Evolutionary conservation across 805 yeast genomes (phyloP).

Genomic region (Zygosaccharomyces siamensis): DNA sequence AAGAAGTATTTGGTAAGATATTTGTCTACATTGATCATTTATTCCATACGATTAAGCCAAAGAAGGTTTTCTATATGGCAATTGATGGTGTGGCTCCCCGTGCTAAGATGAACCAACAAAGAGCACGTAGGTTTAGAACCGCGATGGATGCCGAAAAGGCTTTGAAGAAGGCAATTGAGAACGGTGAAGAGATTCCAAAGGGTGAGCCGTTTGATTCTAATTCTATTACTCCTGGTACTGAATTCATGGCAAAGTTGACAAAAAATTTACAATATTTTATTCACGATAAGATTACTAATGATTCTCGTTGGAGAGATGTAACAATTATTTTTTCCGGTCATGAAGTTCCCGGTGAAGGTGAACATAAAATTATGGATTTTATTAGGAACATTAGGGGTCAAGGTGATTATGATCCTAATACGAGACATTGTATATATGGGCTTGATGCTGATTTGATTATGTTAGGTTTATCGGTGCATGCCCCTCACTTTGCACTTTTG

Average conservation of each 20-base stretch:
- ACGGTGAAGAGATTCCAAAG: slow-evolving; percentile 72
- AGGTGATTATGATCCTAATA: slow-evolving; percentile 66
- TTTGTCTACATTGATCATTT: slow-evolving; percentile 92
- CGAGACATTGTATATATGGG: slow-evolving; percentile 92
- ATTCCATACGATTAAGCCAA: slow-evolving; percentile 81
- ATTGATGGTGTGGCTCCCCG: slow-evolving; percentile 99
- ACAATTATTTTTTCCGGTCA: slow-evolving; percentile 82
- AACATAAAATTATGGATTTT: slow-evolving; percentile 93
- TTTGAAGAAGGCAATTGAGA: slow-evolving; percentile 62
- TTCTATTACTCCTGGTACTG: slow-evolving; percentile 95
- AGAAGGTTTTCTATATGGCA: slow-evolving; percentile 87
- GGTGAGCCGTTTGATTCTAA: slow-evolving; percentile 84
- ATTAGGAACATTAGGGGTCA: slow-evolving; percentile 77
- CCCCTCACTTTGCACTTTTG: slow-evolving; percentile 88
- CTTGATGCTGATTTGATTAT: slow-evolving; percentile 94
- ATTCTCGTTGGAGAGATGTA: slow-evolving; percentile 77
- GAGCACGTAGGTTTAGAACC: slow-evolving; percentile 91
- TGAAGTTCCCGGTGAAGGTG: slow-evolving; percentile 98
- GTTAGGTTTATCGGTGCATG: slow-evolving; percentile 87
- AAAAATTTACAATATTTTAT: slow-evolving; percentile 78
- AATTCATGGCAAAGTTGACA: slow-evolving; percentile 87
- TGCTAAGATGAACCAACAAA: slow-evolving; percentile 97
- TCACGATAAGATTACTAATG: slow-evolving; percentile 81
- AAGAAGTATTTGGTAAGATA: slow-evolving; percentile 87
- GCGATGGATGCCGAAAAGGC: slow-evolving; percentile 88